Base-by-base conservation (phyloP, 2,329 filamentous ascomycete genomes). In the Grosmannia serpens region DNA sequence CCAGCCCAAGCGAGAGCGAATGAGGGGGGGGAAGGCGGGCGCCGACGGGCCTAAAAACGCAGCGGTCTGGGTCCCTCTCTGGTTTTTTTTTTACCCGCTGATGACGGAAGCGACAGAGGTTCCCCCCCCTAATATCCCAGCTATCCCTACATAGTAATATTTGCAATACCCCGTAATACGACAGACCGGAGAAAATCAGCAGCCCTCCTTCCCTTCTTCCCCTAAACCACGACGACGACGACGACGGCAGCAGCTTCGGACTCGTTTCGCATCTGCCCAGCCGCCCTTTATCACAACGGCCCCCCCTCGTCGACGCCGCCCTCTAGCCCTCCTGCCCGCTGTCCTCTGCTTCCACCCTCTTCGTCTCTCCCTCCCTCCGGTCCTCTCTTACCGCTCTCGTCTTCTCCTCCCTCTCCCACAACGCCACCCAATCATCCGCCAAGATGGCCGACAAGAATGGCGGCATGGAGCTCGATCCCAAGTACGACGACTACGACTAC, bases 401-500 rank as follows among this genome's bases (percentile, higher is more conserved):
- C 51, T 15, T 11, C 13, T 17, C 8, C 46, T 31, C 44, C 20
- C 33, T 33, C 35, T 54, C 54, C 33, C 55, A 55, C n/a, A n/a
- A 3, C 35, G 13, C 17, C 15, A 38, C 13, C 33, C 33, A n/a
- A n/a, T n/a, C n/a, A n/a, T n/a, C n/a, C n/a, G 5, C 24, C 33
- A 46, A 2, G 33, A 54, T 54, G 53, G 20, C 53, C 2, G 51
- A 54, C 56, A 59, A 55, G 44, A 63, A 41, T 46, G 62, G 61
- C 57, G 62, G 57, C 55, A 77, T 83, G 75, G 75, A 83, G 71
- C 70, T 90, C 67, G 86, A 95, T 74, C 81, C 89, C 71, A 96
- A 96, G 77, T 95, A 97, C 79, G 94, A 97, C 77, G 73, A 95
- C 78, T 97, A 94, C 75, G 91, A 96, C 74, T 97, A 83, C 78